These are phyloP conservation scores for Cyberlindnera petersonii DNA, from an alignment of 805 yeast species.

Conservation along the genomic window DNA sequence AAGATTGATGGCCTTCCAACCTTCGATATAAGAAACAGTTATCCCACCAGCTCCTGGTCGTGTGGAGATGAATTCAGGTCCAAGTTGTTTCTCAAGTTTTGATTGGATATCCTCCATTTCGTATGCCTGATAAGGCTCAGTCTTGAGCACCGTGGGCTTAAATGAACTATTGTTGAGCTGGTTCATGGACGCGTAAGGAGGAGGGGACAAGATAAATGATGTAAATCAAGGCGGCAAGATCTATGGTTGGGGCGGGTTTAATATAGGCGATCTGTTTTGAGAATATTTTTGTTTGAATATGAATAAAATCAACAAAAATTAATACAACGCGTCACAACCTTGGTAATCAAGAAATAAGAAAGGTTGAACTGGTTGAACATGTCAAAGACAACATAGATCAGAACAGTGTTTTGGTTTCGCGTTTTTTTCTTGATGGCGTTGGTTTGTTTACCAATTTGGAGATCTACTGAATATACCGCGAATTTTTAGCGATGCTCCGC, in stretches of 20 bases:
- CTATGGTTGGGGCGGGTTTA: neutral
- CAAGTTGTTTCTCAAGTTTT: conserved; percentile 46
- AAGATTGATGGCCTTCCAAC: conserved; percentile 76
- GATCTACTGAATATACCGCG: neutral
- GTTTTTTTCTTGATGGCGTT: conserved; percentile 9
- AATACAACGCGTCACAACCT: too few relatives aligned
- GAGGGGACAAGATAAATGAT: neutral
- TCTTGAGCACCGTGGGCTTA: conserved; percentile 14
- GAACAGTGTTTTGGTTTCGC: conserved; percentile 5
- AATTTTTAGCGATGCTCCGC: conserved; percentile 1
- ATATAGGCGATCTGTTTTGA: neutral
- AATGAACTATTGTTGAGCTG: conserved; percentile 13
- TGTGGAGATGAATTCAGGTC: conserved; percentile 74
- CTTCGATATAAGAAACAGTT: conserved; percentile 71
- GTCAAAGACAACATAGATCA: too few relatives aligned
- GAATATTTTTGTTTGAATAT: neutral
- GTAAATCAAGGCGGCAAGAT: neutral
- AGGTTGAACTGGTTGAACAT: too few relatives aligned
- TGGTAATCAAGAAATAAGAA: too few relatives aligned
- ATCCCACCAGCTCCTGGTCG: conserved; percentile 73
- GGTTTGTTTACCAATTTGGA: conserved; percentile 11
- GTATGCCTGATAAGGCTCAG: conserved; percentile 16
- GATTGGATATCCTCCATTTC: conserved; percentile 31
- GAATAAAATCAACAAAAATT: too few relatives aligned
- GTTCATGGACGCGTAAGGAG: conserved; percentile 2